Evolutionary conservation across 352 stramenopile species (phyloP).

Genomic region (Globisporangium alternatum): DNA sequence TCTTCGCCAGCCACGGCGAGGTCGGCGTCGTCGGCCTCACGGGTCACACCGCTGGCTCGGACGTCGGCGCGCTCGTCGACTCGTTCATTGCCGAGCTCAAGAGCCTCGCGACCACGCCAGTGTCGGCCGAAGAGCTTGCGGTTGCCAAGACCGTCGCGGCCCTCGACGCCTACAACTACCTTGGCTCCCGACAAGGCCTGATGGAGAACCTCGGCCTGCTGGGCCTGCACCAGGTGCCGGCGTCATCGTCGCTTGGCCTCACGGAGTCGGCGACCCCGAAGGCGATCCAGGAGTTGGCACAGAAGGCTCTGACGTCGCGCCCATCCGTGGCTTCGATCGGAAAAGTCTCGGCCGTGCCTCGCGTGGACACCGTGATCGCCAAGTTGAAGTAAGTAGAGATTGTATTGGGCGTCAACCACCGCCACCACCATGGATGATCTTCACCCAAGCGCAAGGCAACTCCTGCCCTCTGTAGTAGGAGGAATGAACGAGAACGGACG

Average conservation of each 20-base stretch:
- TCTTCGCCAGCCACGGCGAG: slow-evolving; percentile 65
- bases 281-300: slow-evolving; percentile 71
- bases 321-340: slow-evolving; percentile 77
- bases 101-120: slow-evolving; percentile 52
- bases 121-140: slow-evolving; percentile 69
- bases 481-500: neutral
- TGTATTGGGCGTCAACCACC: neutral
- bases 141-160: slow-evolving; percentile 67
- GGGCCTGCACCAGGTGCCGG: slow-evolving; percentile 41
- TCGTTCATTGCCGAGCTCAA: slow-evolving; percentile 75
- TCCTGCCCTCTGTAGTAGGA: neutral
- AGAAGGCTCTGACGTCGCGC: slow-evolving; percentile 69
- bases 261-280: slow-evolving; percentile 50
- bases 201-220: slow-evolving; percentile 42
- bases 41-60: slow-evolving; percentile 45
- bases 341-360: slow-evolving; percentile 66
- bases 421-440: slow-evolving; percentile 3
- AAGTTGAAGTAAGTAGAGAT: slow-evolving; percentile 72
- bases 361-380: slow-evolving; percentile 63
- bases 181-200: slow-evolving; percentile 40
- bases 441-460: neutral
- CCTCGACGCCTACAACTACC: slow-evolving; percentile 35
- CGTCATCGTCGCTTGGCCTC: slow-evolving; percentile 27
- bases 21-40: slow-evolving; percentile 58
- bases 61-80: slow-evolving; percentile 63